phyloP scores from a whole-genome alignment of 2,329 filamentous ascomycete species.

The Claviceps sp. region DNA sequence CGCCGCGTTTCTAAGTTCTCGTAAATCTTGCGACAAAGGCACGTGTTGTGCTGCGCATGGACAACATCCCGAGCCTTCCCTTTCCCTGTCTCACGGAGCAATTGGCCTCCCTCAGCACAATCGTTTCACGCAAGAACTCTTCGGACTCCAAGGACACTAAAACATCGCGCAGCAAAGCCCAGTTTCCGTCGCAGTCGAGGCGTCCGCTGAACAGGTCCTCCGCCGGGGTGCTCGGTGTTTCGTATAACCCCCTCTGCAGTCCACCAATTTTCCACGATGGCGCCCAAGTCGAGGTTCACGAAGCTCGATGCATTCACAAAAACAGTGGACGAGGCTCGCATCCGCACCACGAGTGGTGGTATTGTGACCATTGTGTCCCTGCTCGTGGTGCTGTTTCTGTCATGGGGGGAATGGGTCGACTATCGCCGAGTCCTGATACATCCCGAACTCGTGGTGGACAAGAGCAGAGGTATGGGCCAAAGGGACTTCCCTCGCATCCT shows the following conservation, averaged over 20 bases:
- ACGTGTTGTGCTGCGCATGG: neutral
- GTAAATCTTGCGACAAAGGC: neutral
- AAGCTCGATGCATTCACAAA: slow-evolving; percentile 98
- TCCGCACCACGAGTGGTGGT: slow-evolving; percentile 90
- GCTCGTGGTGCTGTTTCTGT: slow-evolving; percentile 73
- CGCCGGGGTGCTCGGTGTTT: neutral
- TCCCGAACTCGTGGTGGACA: slow-evolving; percentile 91
- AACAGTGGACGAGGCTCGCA: slow-evolving; percentile 93
- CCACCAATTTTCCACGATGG: slow-evolving; percentile 39
- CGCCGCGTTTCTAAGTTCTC: neutral
- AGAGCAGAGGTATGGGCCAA: slow-evolving; percentile 61
- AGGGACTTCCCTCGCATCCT: neutral
- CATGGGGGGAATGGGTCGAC: slow-evolving; percentile 92
- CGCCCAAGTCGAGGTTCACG: slow-evolving; percentile 84
- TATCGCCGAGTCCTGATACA: slow-evolving; percentile 77
- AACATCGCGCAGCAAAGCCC: neutral
- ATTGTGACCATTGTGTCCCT: slow-evolving; percentile 88
- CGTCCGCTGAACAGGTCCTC: neutral
- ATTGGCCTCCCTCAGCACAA: neutral
- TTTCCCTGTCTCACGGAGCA: neutral
- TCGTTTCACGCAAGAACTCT: neutral
- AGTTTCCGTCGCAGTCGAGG: neutral
- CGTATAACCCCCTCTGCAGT: neutral
- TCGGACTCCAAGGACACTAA: neutral
- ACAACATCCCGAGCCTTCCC: neutral